These are phyloP conservation scores for Tricholomella constricta DNA, from an alignment of 768 basidiomycete species.

Conservation along the genomic window DNA sequence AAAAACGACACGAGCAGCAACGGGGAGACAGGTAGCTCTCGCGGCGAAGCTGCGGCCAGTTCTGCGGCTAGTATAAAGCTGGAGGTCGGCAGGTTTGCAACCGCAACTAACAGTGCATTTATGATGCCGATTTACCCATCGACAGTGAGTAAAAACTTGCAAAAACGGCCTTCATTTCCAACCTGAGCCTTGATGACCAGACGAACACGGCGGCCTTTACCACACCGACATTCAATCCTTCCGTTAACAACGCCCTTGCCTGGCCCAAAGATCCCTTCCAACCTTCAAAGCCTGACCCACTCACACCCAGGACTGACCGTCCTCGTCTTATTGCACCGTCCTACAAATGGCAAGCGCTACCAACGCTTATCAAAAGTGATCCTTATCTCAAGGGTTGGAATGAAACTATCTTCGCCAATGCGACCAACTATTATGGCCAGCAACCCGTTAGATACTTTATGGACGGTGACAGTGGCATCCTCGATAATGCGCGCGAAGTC, in stretches of 20 bases:
- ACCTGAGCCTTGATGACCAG: conserved; percentile 34
- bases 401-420: conserved; percentile 86
- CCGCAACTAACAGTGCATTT: conserved; percentile 77
- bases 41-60: conserved; percentile 48
- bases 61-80: conserved; percentile 61
- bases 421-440: conserved; percentile 65
- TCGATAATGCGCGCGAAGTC: conserved; percentile 87
- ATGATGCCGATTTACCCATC: conserved; percentile 87
- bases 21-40: conserved; percentile 31
- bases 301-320: conserved; percentile 69
- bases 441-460: conserved; percentile 68
- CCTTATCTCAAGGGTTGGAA: conserved; percentile 92
- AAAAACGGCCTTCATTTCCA: neutral
- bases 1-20: conserved; percentile 42
- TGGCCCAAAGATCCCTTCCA: conserved; percentile 85
- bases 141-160: conserved; percentile 60
- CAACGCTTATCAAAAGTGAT: conserved; percentile 74
- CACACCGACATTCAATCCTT: conserved; percentile 67
- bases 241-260: conserved; percentile 48
- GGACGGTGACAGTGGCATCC: conserved; percentile 88
- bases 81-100: conserved; percentile 68
- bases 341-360: conserved; percentile 90
- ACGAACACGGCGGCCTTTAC: conserved; percentile 76
- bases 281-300: conserved; percentile 62
- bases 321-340: conserved; percentile 90